Conservation (phyloP, 2,329 filamentous ascomycete species). For the Mycosphaerella arachidis region DNA sequence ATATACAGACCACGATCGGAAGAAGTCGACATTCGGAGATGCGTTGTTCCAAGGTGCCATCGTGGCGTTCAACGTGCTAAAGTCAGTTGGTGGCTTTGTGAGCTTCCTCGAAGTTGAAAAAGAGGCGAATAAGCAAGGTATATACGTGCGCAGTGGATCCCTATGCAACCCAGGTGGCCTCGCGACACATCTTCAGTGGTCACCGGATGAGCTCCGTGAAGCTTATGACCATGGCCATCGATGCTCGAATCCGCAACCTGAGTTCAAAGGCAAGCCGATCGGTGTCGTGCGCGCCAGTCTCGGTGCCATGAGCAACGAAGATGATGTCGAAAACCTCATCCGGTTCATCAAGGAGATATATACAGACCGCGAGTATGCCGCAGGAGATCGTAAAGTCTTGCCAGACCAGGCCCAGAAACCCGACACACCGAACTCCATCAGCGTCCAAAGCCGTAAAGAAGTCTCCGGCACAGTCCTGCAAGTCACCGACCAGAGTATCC, state of each 20-base stretch:
- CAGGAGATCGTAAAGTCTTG: slow-evolving; percentile 10
- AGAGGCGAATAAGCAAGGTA: slow-evolving; percentile 67
- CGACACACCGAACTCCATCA: not conserved
- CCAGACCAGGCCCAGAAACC: slow-evolving; percentile 8
- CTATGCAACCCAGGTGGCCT: slow-evolving; percentile 88
- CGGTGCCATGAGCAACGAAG: slow-evolving; percentile 77
- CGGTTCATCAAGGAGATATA: slow-evolving; percentile 24
- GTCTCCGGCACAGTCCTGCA: slow-evolving; percentile 10
- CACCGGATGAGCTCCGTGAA: slow-evolving; percentile 71
- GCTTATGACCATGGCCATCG: slow-evolving; percentile 80
- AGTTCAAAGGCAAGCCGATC: slow-evolving; percentile 78
- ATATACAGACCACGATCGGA: slow-evolving; percentile 45
- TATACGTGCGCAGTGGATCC: slow-evolving; percentile 80
- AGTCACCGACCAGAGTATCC: slow-evolving; percentile 3
- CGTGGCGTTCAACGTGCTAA: slow-evolving; percentile 75
- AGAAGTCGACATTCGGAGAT: slow-evolving; percentile 40
- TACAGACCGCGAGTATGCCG: slow-evolving; percentile 15
- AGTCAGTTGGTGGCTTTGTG: slow-evolving; percentile 65
- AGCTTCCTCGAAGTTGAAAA: slow-evolving; percentile 81
- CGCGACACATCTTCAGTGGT: slow-evolving; percentile 63
- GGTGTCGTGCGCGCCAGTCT: slow-evolving; percentile 79
- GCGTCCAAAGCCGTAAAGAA: not conserved
- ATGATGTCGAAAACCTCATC: slow-evolving; percentile 68
- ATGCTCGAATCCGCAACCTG: slow-evolving; percentile 75
- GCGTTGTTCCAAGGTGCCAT: slow-evolving; percentile 61